Evolutionary conservation across 2,329 filamentous ascomycete species (phyloP), one percentile per base, ranked within the genome.

Genomic region (Fusarium fujikuroi): DNA sequence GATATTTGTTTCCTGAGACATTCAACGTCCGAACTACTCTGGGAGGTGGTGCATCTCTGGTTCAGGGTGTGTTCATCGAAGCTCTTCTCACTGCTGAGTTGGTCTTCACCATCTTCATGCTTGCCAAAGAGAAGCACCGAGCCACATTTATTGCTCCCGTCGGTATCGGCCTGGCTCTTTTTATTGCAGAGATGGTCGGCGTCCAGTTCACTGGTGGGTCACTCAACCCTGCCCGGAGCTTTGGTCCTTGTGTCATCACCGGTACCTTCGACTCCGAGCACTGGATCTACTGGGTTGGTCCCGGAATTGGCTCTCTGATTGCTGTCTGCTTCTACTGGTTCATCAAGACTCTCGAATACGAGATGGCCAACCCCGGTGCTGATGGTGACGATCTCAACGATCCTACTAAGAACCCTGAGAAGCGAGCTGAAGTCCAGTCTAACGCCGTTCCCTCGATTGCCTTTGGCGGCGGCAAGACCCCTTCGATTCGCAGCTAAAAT

Each of bases 91-190:
- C 85, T 6, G 83, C 84, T 16, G 83, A 87, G 69, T 71, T 87
- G 32, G 80, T 85, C 19, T 86, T 87, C 63, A 84, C 84, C 16
- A 85, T 87, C 60, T 85, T 87, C 69, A 86, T 87, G 85, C 80
- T 87, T n/a, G 85, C 85, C 28, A 84, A 84, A 32, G 85, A 87
- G 76, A 86, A 87, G 74, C 85, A 87, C 61, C 79, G 80, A 9
- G 85, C 80, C 1, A 87, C 85, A 2, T 86, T 85, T 60, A 80
- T 87, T 21, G 85, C 85, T 19, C 85, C 85, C 0, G 79, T 87
- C 3, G 85, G 85, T 9, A 87, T 87, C 49, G 84, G 84, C 5
- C 75, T 87, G 63, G 81, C 84, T 19, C 77, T 86, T 9, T 87
- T 87, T 75, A 82, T 86, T 42, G 80, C 81, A 7, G 82, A 86